These are phyloP conservation scores for Solanum appendiculatum DNA, from an alignment of 257 asterid genomes.

Conservation along the genomic window DNA sequence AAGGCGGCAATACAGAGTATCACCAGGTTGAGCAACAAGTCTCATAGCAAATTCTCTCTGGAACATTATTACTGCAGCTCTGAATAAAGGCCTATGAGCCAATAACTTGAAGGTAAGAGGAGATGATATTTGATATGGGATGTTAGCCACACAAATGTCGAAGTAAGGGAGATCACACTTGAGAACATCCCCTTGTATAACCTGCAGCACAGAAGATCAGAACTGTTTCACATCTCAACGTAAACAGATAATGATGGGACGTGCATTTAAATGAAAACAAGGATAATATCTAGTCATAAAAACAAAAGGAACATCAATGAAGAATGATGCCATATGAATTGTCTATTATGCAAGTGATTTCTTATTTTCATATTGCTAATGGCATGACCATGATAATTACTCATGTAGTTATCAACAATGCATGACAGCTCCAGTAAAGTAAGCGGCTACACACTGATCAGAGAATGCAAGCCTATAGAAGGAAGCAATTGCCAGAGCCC, in stretches of 20 bases:
- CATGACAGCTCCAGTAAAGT: background rate
- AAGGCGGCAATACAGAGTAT: conserved; percentile 78
- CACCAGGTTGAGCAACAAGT: conserved; percentile 96
- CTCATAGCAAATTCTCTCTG: conserved; percentile 97
- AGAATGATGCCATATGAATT: background rate
- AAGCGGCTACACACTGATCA: background rate
- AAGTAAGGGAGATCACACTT: conserved; percentile 93
- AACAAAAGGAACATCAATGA: background rate
- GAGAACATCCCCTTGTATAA: conserved; percentile 89
- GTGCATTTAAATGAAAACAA: background rate
- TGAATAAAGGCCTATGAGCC: conserved; percentile 78
- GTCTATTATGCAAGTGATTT: background rate
- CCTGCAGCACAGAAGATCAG: conserved; percentile 26
- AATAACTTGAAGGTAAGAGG: conserved; percentile 85
- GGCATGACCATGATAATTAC: background rate
- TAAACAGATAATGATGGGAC: background rate
- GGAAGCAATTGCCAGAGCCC: background rate
- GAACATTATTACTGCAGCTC: conserved; percentile 94
- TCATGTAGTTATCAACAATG: background rate
- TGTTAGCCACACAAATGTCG: conserved; percentile 92
- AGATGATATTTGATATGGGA: conserved; percentile 92
- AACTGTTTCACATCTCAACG: background rate
- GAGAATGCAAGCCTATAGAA: background rate
- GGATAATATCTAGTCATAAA: background rate
- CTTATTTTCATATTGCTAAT: background rate